A percentile compares a stretch with the other conserved stretches of the same genome.
phyloP scores from a whole-genome alignment of 108 stramenopile genomes.

The Schizochytrium sp. region DNA sequence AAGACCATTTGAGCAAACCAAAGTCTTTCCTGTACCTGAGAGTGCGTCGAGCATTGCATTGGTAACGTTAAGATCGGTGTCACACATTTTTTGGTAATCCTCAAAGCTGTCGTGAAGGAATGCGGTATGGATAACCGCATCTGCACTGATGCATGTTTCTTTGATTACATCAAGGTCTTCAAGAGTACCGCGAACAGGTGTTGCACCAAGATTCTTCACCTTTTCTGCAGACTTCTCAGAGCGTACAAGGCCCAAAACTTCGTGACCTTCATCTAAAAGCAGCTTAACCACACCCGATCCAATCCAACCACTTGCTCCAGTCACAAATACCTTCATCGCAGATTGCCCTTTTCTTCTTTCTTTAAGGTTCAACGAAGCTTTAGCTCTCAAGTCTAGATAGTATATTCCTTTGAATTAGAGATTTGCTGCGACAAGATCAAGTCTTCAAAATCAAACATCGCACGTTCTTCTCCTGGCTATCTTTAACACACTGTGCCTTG shows the following conservation, averaged over 20 bases:
- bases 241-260: slow-evolving; percentile 51
- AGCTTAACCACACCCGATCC: neutral
- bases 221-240: slow-evolving; percentile 42
- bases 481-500: no score
- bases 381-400: no score
- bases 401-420: no score
- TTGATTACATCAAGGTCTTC: slow-evolving; percentile 38
- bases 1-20: slow-evolving; percentile 20
- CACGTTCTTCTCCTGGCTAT: no score
- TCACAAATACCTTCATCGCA: slow-evolving; percentile 58
- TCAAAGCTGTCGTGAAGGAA: slow-evolving; percentile 23
- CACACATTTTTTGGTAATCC: neutral
- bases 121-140: slow-evolving; percentile 58
- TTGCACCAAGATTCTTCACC: neutral
- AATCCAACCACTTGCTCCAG: slow-evolving; percentile 12
- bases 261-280: slow-evolving; percentile 43
- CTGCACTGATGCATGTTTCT: neutral
- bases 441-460: no score
- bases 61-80: neutral
- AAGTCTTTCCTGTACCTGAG: slow-evolving; percentile 41
- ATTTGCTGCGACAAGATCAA: no score
- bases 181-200: neutral
- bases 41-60: slow-evolving; percentile 4
- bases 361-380: no score
- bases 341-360: neutral